Percentiles rank a stretch among this genome's conserved stretches.
phyloP scores from a whole-genome alignment of 805 yeast genomes.

The Metschnikowia dekortorum region DNA sequence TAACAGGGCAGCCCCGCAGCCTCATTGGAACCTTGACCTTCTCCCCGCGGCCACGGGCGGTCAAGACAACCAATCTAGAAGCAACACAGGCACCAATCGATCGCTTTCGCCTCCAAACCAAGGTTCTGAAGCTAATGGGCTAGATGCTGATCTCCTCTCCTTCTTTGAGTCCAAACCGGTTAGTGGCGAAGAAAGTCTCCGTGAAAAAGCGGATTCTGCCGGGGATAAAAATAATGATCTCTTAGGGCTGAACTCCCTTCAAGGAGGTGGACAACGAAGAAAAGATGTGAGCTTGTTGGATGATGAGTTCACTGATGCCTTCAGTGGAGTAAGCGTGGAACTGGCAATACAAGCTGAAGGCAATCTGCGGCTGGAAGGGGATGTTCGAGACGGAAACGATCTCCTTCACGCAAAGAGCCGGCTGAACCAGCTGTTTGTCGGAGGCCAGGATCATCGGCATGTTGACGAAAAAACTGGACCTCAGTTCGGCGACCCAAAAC shows the following conservation, averaged over 20 bases:
- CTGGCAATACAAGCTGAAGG: background rate
- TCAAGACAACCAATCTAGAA: background rate
- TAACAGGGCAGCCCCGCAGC: slow-evolving; percentile 4
- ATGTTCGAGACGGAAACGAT: too few species aligned
- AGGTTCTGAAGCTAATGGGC: background rate
- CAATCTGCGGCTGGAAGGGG: background rate
- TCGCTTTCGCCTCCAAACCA: background rate
- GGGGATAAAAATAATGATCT: background rate
- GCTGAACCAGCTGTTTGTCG: background rate
- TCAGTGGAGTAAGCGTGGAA: background rate
- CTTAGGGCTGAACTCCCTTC: background rate
- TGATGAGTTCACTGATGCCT: slow-evolving; percentile 43
- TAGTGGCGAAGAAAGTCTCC: background rate
- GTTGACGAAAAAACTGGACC: background rate
- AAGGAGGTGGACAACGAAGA: background rate
- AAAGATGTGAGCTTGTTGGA: slow-evolving; percentile 24
- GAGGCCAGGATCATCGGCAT: background rate
- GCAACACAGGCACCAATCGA: too few species aligned
- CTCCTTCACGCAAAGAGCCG: background rate
- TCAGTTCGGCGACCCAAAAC: too few species aligned
- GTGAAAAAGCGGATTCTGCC: too few species aligned
- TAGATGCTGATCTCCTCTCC: slow-evolving; percentile 1
- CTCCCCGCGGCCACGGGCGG: slow-evolving; percentile 4
- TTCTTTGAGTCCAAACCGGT: background rate
- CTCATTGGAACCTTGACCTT: slow-evolving; percentile 7